phyloP scores from a whole-genome alignment of 1,139 yeast species.

The Meyerozyma carpophila region DNA sequence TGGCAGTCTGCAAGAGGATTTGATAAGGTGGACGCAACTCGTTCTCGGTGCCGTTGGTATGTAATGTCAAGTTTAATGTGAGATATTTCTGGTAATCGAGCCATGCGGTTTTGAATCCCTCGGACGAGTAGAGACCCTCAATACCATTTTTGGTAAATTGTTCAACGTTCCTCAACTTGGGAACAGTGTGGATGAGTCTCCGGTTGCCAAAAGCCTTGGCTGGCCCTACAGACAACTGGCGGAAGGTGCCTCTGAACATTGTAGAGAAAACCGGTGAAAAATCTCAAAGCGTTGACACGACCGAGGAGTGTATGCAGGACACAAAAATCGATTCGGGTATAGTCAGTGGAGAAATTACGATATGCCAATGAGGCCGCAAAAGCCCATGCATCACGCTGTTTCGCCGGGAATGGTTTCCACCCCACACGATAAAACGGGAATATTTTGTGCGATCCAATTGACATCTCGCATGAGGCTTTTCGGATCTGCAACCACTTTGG shows the following conservation, averaged over 20 bases:
- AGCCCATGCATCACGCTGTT: constrained; percentile 1
- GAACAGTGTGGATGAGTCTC: constrained; percentile 59
- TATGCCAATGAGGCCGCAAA: not conserved
- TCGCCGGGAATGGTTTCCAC: constrained; percentile 11
- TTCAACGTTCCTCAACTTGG: constrained; percentile 44
- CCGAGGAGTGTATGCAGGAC: not conserved
- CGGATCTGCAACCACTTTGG: constrained; percentile 57
- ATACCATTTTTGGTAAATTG: constrained; percentile 48
- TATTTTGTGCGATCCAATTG: constrained; percentile 69
- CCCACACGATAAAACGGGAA: constrained; percentile 35
- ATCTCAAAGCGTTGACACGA: not conserved
- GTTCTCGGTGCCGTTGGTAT: constrained; percentile 73
- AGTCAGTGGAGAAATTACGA: not conserved
- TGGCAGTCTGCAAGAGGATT: constrained; percentile 67
- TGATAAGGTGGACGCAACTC: constrained; percentile 79
- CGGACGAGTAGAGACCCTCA: constrained; percentile 62
- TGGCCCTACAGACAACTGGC: not conserved
- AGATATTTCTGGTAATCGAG: constrained; percentile 68
- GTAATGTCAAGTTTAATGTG: constrained; percentile 63
- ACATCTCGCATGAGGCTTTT: constrained; percentile 73
- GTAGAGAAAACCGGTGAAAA: not conserved
- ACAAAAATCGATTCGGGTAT: not conserved
- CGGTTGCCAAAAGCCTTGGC: constrained; percentile 3
- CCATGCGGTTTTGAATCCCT: constrained; percentile 77
- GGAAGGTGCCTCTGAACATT: not conserved